A percentile compares a stretch with the other conserved stretches of the same genome.
Conservation (phyloP, 2,329 filamentous ascomycete species). For the Tolypocladium pustulatum region DNA sequence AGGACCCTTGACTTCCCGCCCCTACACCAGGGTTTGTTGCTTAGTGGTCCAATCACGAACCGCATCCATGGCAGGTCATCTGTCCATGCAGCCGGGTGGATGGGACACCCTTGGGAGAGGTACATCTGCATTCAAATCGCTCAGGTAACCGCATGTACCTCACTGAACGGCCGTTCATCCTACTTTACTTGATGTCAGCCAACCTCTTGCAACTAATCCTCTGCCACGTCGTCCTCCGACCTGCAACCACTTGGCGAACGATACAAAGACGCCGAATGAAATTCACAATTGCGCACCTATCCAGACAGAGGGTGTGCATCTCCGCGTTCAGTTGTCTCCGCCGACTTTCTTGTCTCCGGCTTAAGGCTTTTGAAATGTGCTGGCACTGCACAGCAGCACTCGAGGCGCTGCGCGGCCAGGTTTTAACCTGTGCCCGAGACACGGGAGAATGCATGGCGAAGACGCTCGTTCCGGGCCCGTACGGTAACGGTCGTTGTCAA, state of each 20-base stretch:
- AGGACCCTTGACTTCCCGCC: neutral
- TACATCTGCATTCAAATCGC: neutral
- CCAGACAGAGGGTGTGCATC: neutral
- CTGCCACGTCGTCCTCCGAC: neutral
- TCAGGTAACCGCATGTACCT: neutral
- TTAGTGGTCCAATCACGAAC: neutral
- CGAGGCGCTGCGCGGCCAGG: neutral
- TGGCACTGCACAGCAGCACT: neutral
- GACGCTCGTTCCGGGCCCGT: constrained; percentile 3
- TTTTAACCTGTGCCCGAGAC: neutral
- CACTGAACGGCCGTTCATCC: neutral
- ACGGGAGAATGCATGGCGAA: neutral
- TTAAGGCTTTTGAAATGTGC: neutral
- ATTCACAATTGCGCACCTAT: neutral
- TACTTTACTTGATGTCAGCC: neutral
- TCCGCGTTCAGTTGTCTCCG: neutral
- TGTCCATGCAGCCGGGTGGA: neutral
- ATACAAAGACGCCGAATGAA: neutral
- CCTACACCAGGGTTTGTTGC: neutral
- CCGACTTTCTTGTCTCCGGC: neutral
- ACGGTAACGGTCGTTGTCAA: constrained; percentile 1
- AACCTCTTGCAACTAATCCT: neutral
- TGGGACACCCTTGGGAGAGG: neutral
- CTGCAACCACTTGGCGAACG: neutral
- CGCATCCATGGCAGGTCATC: neutral